phyloP scores from a whole-genome alignment of 2,329 filamentous ascomycete genomes.

The Fusarium pilosicola region DNA sequence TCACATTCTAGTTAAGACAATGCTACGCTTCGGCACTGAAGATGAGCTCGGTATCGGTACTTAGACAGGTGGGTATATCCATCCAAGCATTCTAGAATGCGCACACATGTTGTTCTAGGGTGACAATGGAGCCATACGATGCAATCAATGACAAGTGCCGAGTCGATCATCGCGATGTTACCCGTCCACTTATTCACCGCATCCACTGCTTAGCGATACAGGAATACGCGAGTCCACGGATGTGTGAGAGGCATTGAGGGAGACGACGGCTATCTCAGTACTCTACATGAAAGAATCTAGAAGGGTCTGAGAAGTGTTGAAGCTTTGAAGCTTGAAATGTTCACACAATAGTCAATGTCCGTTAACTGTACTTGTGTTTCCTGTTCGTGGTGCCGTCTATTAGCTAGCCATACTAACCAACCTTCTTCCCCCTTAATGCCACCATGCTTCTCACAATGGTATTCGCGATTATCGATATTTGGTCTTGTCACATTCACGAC shows the following conservation, averaged over 20 bases:
- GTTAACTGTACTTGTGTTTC: background rate
- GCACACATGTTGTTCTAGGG: background rate
- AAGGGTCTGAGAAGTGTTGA: background rate
- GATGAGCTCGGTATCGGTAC: background rate
- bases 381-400: constrained; percentile 3
- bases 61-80: background rate
- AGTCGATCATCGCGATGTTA: background rate
- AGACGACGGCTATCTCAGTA: background rate
- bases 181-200: background rate
- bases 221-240: background rate
- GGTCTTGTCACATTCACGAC: background rate
- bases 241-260: background rate
- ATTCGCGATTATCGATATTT: background rate
- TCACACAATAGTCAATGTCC: background rate
- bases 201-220: background rate
- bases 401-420: background rate
- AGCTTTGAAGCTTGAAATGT: background rate
- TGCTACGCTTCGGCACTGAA: background rate
- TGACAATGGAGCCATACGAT: background rate
- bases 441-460: background rate
- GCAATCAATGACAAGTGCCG: background rate
- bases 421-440: background rate
- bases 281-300: background rate
- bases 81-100: background rate
- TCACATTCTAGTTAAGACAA: background rate